Percentiles rank a stretch among this genome's conserved stretches.
Conservation (phyloP, 2,329 filamentous ascomycete genomes). For the Aureobasidium pullulans region DNA sequence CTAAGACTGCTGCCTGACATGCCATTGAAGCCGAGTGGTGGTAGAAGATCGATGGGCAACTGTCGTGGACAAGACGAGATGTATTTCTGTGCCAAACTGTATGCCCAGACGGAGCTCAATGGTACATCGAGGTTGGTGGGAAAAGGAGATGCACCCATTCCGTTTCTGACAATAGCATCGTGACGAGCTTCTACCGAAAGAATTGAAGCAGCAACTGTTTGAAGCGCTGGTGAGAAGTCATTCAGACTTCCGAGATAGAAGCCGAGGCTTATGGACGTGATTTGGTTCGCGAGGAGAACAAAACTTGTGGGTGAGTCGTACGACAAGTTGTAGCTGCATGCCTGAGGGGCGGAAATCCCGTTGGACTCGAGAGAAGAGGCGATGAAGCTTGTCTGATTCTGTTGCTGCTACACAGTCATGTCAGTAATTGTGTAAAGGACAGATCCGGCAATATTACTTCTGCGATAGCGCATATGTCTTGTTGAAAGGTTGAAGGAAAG, state of each 20-base stretch:
- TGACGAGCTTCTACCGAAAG: slow-evolving; percentile 26
- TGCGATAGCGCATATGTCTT: slow-evolving; percentile 25
- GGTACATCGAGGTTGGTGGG: slow-evolving; percentile 25
- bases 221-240: slow-evolving; percentile 19
- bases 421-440: background rate
- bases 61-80: slow-evolving; percentile 22
- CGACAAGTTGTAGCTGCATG: slow-evolving; percentile 25
- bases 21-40: slow-evolving; percentile 13
- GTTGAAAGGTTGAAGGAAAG: slow-evolving; percentile 24
- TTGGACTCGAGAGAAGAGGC: slow-evolving; percentile 19
- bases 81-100: slow-evolving; percentile 26
- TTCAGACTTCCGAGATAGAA: slow-evolving; percentile 24
- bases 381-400: background rate
- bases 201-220: slow-evolving; percentile 22
- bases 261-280: slow-evolving; percentile 25
- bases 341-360: slow-evolving; percentile 20
- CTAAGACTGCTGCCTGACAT: slow-evolving; percentile 18
- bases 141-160: slow-evolving; percentile 23
- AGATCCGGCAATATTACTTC: background rate
- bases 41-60: slow-evolving; percentile 15
- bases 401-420: background rate
- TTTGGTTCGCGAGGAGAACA: slow-evolving; percentile 26
- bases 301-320: slow-evolving; percentile 22
- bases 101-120: slow-evolving; percentile 24
- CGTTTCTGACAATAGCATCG: slow-evolving; percentile 25